Conservation (phyloP, 306 rosid genomes). For the Adenanthera pavonina region DNA sequence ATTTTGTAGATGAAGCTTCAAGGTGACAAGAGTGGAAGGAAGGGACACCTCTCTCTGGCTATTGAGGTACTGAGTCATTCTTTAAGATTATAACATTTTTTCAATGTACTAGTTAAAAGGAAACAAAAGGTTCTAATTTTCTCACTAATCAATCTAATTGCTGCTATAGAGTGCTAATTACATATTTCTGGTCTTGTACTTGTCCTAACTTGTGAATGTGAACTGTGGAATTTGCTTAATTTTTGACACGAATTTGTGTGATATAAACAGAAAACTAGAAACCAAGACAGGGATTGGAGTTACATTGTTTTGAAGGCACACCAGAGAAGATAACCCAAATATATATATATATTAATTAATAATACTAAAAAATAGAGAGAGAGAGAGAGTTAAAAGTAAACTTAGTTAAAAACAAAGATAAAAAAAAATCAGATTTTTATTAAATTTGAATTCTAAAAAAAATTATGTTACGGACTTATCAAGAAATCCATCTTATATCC, state of each 20-base stretch:
- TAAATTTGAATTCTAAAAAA: too few relatives aligned
- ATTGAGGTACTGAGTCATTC: conserved; percentile 58
- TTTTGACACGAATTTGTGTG: background rate
- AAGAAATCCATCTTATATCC: too few relatives aligned
- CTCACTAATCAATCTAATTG: background rate
- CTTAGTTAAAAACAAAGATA: too few relatives aligned
- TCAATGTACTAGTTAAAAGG: background rate
- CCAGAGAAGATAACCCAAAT: too few relatives aligned
- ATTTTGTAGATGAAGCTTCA: conserved; percentile 86
- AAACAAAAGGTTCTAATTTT: background rate
- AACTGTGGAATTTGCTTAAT: background rate
- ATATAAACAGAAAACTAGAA: background rate
- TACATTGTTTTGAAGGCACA: background rate
- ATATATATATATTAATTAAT: too few relatives aligned
- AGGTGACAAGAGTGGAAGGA: conserved; percentile 88
- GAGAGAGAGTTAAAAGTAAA: too few relatives aligned
- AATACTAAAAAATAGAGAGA: too few relatives aligned
- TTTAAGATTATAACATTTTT: background rate
- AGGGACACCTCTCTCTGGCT: conserved; percentile 77
- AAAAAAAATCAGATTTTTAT: too few relatives aligned
- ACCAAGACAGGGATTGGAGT: background rate
- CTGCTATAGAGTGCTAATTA: background rate
- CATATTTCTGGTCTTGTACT: background rate
- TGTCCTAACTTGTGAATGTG: background rate
- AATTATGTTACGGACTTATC: too few relatives aligned